These are phyloP conservation scores for Cryptomeria japonica DNA, from an alignment of 75 land plant species.

Conservation along the genomic window DNA sequence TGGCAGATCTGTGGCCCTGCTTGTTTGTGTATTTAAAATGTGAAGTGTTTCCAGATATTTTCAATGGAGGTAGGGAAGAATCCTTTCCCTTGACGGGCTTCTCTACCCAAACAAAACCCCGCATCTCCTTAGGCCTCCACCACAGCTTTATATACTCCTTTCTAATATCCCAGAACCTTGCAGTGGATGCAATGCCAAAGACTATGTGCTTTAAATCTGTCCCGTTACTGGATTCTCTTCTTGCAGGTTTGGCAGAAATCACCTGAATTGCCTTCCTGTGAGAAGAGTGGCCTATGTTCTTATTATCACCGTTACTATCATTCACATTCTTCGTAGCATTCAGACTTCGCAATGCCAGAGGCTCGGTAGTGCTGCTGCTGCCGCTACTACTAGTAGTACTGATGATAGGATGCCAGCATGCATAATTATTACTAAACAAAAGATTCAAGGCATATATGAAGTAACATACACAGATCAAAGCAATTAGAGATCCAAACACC, in stretches of 20 bases:
- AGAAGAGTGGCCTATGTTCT: neutral
- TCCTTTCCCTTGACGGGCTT: constrained; percentile 16
- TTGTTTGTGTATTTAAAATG: constrained; percentile 53
- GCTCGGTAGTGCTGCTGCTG: neutral
- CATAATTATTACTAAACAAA: constrained; percentile 23
- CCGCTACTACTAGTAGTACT: neutral
- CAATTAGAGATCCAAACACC: constrained; percentile 20
- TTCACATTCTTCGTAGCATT: neutral
- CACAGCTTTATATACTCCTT: constrained; percentile 63
- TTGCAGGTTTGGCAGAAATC: neutral
- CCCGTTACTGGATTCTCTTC: neutral
- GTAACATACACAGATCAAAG: constrained; percentile 42
- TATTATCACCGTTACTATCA: neutral
- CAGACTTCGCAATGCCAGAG: neutral
- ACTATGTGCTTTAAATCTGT: constrained; percentile 52
- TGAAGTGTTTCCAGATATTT: constrained; percentile 57
- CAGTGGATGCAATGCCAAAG: constrained; percentile 70
- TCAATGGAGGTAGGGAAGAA: constrained; percentile 35
- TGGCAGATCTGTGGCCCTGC: constrained; percentile 57
- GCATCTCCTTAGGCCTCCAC: constrained; percentile 63
- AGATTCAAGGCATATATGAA: constrained; percentile 46
- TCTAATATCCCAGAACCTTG: constrained; percentile 57
- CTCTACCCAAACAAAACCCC: constrained; percentile 73
- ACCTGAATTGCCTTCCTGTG: neutral
- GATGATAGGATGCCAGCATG: constrained; percentile 15